Conservation (phyloP, 169 alveolate genomes). For the Cryptosporidium xiaoi region DNA sequence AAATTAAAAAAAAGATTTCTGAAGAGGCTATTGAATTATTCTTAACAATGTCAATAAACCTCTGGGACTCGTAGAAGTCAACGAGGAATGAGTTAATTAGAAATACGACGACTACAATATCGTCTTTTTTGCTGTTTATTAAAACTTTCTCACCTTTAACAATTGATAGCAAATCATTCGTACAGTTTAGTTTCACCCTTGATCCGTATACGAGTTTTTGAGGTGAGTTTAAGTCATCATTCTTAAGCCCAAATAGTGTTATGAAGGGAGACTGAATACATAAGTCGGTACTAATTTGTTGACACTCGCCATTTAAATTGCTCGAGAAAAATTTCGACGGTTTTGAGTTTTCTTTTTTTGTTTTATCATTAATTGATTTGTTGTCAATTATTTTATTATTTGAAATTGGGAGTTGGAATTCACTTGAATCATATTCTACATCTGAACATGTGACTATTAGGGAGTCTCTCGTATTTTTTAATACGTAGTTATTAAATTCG, state of each 20-base stretch:
- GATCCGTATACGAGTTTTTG: slow-evolving; percentile 52
- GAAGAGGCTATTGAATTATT: slow-evolving; percentile 59
- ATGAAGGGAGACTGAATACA: slow-evolving; percentile 71
- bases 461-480: slow-evolving; percentile 41
- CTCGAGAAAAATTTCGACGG: not conserved
- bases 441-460: slow-evolving; percentile 44
- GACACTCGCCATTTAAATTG: not conserved
- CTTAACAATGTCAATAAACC: slow-evolving; percentile 51
- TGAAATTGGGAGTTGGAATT: slow-evolving; percentile 49
- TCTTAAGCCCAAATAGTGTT: slow-evolving; percentile 28
- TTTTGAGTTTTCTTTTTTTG: not conserved
- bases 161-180: slow-evolving; percentile 27
- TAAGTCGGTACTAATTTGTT: not conserved
- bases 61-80: slow-evolving; percentile 70
- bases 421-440: slow-evolving; percentile 6
- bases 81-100: slow-evolving; percentile 55
- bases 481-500: slow-evolving; percentile 23
- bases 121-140: not conserved
- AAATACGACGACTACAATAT: slow-evolving; percentile 14
- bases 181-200: slow-evolving; percentile 46
- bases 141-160: slow-evolving; percentile 34
- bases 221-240: slow-evolving; percentile 17
- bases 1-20: slow-evolving; percentile 50
- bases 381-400: not conserved
- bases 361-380: not conserved